Conservation (phyloP, 2,329 filamentous ascomycete species). For the Exophiala bonariae region DNA sequence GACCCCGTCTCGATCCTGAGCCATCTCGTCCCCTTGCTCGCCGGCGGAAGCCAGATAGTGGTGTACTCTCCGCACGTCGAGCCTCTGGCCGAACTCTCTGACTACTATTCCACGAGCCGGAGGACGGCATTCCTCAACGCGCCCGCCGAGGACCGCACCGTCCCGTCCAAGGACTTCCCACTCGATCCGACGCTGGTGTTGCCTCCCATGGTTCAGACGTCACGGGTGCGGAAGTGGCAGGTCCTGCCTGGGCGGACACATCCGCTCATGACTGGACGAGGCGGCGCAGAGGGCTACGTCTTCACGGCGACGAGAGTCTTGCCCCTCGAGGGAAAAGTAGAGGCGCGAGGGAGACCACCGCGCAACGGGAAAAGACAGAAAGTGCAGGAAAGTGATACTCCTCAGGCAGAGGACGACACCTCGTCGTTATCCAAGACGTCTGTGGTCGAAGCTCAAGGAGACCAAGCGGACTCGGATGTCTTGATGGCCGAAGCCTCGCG, state of each 20-base stretch:
- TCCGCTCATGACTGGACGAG: slow-evolving; percentile 85
- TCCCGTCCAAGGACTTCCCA: slow-evolving; percentile 69
- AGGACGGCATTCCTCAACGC: slow-evolving; percentile 66
- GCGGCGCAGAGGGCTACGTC: slow-evolving; percentile 86
- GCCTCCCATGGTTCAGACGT: slow-evolving; percentile 77
- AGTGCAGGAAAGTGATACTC: slow-evolving; percentile 17
- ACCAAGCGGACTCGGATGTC: too few species aligned
- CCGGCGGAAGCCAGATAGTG: slow-evolving; percentile 79
- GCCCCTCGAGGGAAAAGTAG: slow-evolving; percentile 72
- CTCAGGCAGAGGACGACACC: slow-evolving; percentile 13
- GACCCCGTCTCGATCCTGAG: slow-evolving; percentile 75
- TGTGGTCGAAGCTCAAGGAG: too few species aligned
- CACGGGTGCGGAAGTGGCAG: slow-evolving; percentile 79
- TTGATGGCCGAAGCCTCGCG: too few species aligned
- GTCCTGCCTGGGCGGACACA: slow-evolving; percentile 89
- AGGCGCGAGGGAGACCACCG: slow-evolving; percentile 70
- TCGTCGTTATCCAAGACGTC: slow-evolving; percentile 14
- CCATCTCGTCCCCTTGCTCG: slow-evolving; percentile 74
- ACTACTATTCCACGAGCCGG: slow-evolving; percentile 79
- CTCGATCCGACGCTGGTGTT: slow-evolving; percentile 84
- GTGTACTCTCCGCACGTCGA: slow-evolving; percentile 83
- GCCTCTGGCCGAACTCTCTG: slow-evolving; percentile 72
- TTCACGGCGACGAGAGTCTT: slow-evolving; percentile 81
- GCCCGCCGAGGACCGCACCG: slow-evolving; percentile 8
- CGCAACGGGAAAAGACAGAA: slow-evolving; percentile 49